phyloP scores from a whole-genome alignment of 2,329 filamentous ascomycete species.

The Macrophomina phaseolina region DNA sequence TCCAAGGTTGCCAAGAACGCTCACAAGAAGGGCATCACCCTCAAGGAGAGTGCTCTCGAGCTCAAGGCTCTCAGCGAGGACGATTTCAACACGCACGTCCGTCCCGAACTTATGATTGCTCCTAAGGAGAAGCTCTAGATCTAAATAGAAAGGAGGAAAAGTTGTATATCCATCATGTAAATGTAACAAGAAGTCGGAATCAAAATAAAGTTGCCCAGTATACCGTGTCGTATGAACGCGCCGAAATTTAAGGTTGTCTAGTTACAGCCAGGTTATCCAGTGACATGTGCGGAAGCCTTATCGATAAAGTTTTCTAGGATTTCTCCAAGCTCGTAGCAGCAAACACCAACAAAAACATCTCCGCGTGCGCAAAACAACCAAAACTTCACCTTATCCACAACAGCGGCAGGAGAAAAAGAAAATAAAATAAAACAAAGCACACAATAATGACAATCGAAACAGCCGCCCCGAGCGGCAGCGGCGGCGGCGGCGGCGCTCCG shows the following conservation, averaged over 20 bases:
- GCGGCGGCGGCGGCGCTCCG: not conserved
- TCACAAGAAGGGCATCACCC: slow-evolving; percentile 94
- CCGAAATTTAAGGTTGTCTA: too few species aligned
- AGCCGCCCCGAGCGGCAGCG: not conserved
- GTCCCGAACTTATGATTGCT: slow-evolving; percentile 93
- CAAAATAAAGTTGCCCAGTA: not conserved
- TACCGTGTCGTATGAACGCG: not conserved
- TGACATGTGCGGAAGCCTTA: not conserved
- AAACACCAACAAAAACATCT: not conserved
- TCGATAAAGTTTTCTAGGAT: slow-evolving; percentile 17
- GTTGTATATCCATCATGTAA: slow-evolving; percentile 15
- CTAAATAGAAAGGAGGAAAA: not conserved
- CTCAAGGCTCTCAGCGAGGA: slow-evolving; percentile 85
- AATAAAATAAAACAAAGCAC: not conserved
- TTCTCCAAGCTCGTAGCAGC: not conserved
- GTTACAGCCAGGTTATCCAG: not conserved
- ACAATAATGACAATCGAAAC: slow-evolving; percentile 20
- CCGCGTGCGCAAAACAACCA: not conserved
- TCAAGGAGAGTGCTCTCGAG: slow-evolving; percentile 94
- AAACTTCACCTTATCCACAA: not conserved
- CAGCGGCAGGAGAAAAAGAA: too few species aligned
- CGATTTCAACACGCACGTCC: slow-evolving; percentile 89
- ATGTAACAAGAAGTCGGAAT: slow-evolving; percentile 11
- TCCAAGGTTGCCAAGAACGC: slow-evolving; percentile 98
- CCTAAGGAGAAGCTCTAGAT: slow-evolving; percentile 70